phyloP scores from a whole-genome alignment of 192 early-diverging fungal genomes.

The Glomus cerebriforme region DNA sequence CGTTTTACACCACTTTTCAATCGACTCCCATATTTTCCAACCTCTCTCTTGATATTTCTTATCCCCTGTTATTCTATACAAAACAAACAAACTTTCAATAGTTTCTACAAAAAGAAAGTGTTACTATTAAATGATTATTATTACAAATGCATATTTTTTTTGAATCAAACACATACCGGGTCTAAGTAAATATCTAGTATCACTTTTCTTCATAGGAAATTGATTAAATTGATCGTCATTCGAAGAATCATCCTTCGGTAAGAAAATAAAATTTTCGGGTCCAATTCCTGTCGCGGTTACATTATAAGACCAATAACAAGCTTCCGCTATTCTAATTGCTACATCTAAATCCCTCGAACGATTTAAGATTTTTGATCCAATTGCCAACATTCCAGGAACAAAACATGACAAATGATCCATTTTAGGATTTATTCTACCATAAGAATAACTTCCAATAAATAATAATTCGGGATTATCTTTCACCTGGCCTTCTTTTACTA shows the following conservation, averaged over 20 bases:
- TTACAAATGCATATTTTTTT: background rate
- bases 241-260: background rate
- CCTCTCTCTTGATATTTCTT: conserved; percentile 65
- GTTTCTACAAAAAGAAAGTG: too few species aligned
- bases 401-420: conserved; percentile 58
- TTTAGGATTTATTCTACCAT: conserved; percentile 10
- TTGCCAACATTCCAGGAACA: conserved; percentile 50
- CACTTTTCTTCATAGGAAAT: conserved; percentile 20
- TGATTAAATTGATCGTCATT: too few species aligned
- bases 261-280: conserved; percentile 49
- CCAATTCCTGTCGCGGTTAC: conserved; percentile 52
- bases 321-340: conserved; percentile 44
- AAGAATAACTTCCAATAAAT: conserved; percentile 29
- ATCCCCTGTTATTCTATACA: conserved; percentile 72
- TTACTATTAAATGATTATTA: too few species aligned
- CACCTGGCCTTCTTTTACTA: conserved; percentile 28
- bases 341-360: conserved; percentile 35
- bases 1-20: conserved; percentile 51
- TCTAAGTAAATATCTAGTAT: conserved; percentile 1
- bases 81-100: conserved; percentile 69
- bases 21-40: conserved; percentile 65
- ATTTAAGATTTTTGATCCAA: conserved; percentile 48
- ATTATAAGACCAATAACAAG: conserved; percentile 51
- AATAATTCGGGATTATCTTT: conserved; percentile 29
- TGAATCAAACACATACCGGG: background rate